These are phyloP conservation scores for Colletotrichum liaoningense DNA, from an alignment of 2,329 filamentous ascomycete genomes.

Conservation along the genomic window DNA sequence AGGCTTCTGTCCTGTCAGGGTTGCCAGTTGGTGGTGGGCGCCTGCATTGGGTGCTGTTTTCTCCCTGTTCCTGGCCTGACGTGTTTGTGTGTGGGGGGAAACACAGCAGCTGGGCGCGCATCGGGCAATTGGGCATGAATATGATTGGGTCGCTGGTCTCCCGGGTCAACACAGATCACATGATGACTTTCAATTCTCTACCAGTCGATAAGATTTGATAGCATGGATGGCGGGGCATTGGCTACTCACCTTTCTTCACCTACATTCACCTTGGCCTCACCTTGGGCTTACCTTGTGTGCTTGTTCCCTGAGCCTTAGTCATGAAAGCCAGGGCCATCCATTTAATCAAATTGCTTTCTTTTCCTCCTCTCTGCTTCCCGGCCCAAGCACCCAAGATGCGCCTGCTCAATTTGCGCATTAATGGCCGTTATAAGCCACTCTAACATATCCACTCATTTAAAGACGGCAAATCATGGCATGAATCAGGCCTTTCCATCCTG, in stretches of 20 bases:
- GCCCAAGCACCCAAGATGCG: neutral
- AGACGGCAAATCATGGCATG: neutral
- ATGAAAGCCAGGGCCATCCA: neutral
- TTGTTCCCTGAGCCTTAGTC: neutral
- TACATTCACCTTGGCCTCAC: neutral
- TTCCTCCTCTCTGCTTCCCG: neutral
- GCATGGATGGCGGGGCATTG: neutral
- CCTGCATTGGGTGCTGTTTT: conserved; percentile 5
- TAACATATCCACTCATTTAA: neutral
- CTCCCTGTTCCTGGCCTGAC: neutral
- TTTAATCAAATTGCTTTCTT: neutral
- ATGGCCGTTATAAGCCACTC: conserved; percentile 9
- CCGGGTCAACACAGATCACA: conserved; percentile 8
- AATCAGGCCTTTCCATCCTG: neutral
- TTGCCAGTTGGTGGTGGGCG: neutral
- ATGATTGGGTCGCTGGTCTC: conserved; percentile 17
- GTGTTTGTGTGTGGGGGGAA: neutral
- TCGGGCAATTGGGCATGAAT: conserved; percentile 13
- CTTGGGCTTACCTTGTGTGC: neutral
- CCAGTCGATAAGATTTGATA: conserved; percentile 16
- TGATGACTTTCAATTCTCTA: rapidly evolving
- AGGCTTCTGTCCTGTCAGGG: neutral
- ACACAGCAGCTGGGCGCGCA: neutral
- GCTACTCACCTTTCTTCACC: neutral
- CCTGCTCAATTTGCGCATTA: conserved; percentile 2